Base-by-base conservation (phyloP, 1,139 yeast genomes). In the Zygosaccharomyces sapae region DNA sequence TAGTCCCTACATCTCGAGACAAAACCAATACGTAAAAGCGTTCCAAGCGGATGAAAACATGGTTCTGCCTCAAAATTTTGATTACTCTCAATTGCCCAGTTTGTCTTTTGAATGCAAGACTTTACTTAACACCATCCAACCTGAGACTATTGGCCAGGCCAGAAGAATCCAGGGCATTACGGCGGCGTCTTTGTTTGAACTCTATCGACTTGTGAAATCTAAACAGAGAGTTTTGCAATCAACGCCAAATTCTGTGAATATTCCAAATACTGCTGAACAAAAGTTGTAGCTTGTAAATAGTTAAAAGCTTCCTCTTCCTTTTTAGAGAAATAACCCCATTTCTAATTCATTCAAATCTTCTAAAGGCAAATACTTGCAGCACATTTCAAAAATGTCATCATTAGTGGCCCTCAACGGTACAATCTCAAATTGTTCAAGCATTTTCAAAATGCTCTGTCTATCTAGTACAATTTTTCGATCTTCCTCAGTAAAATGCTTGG, bases 101-200 rank as follows among this genome's bases (percentile, higher is more conserved):
- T 58, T 92, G 16, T 86, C 96, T 0, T 74, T 78, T 35, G 98
- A 92, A 61, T 94, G 83, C 19, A 79, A 87, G 46, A 73, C 73
- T 31, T 69, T 86, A 19, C 72, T 92, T 48, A 86, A 88, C 58
- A 75, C 77, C 4, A 79, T 88, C 10, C 85, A 87, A 53, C 98
- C 98, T 0, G 79, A 79, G 47, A 92, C 97, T 0, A 79, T 92
- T 42, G 97, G 97, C 0, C 97, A 92, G 63, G 97, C 97, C 0
- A 76, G 96, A 61, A 75, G 97, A 56, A 85, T 90, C 13, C 95
- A 92, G 61, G 97, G 98, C 0, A 83, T 92, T 1, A 92, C 97
- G 0, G 96, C 97, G 0, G 87, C 89, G 1, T 84, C 90, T 0
- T 70, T 83, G 2, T 83, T 83, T 57, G 89, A 83, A 56, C 71